Conservation (phyloP, 1,139 yeast genomes). For the Yamadazyma taylorii region DNA sequence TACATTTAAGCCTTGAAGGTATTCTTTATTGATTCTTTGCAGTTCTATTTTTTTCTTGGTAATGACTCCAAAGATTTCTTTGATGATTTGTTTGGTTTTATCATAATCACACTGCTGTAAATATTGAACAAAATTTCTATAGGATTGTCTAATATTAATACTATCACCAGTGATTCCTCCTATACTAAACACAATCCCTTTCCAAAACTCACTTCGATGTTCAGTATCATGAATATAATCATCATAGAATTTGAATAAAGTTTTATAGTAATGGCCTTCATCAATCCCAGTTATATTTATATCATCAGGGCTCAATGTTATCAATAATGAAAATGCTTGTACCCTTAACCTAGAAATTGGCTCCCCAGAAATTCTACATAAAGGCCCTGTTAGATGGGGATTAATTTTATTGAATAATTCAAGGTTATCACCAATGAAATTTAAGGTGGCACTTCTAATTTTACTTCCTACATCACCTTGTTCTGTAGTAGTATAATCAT, state of each 20-base stretch:
- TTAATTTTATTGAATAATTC: constrained; percentile 5
- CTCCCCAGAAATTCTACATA: constrained; percentile 55
- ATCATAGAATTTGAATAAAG: constrained; percentile 23
- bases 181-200: constrained; percentile 54
- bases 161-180: constrained; percentile 64
- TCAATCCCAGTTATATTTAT: too few relatives aligned
- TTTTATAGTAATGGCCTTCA: constrained; percentile 29
- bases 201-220: constrained; percentile 43
- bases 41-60: constrained; percentile 14
- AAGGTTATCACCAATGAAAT: constrained; percentile 28
- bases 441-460: constrained; percentile 54
- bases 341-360: constrained; percentile 32
- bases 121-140: constrained; percentile 41
- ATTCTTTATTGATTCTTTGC: constrained; percentile 13
- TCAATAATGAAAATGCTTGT: constrained; percentile 26
- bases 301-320: constrained; percentile 4
- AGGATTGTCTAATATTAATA: constrained; percentile 43
- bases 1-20: constrained; percentile 20
- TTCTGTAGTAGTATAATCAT: constrained; percentile 66
- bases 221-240: constrained; percentile 2
- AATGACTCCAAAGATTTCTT: constrained; percentile 17
- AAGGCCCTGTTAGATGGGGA: constrained; percentile 22
- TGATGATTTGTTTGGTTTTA: constrained; percentile 10
- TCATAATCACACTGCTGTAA: constrained; percentile 19
- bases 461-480: constrained; percentile 83